A percentile compares a stretch with the other conserved stretches of the same genome.
Conservation (phyloP, 129 eudicot species). For the Silybum marianum region DNA sequence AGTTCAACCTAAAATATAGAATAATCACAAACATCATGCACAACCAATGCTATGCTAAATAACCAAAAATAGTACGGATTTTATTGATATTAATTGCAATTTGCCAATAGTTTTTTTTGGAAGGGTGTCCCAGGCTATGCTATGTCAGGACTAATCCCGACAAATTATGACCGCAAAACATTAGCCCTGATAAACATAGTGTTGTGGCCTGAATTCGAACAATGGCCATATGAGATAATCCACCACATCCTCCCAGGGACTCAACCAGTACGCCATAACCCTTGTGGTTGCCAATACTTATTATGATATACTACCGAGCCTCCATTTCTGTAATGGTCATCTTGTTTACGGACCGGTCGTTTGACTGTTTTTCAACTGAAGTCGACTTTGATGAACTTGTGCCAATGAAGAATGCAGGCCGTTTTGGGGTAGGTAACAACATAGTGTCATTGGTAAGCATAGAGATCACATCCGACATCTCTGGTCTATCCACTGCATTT, state of each 20-base stretch:
- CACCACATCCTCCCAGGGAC: no score
- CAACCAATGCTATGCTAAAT: neutral
- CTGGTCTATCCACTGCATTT: constrained; percentile 20
- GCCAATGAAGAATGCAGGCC: constrained; percentile 30
- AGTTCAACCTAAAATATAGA: neutral
- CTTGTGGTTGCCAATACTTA: neutral
- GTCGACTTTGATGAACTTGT: constrained; percentile 1
- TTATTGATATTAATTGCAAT: neutral
- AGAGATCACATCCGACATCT: constrained; percentile 26
- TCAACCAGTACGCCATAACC: no score
- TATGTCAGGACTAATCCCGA: no score
- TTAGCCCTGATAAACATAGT: no score
- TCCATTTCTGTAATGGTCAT: constrained; percentile 35
- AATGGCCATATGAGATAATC: no score
- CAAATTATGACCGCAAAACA: no score
- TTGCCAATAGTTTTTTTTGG: neutral
- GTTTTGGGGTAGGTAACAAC: constrained; percentile 28
- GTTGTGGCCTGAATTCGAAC: no score
- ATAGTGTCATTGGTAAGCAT: constrained; percentile 33
- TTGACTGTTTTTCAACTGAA: neutral
- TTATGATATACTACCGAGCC: constrained; percentile 5
- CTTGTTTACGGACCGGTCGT: constrained; percentile 13
- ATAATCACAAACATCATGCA: neutral
- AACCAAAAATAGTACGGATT: neutral
- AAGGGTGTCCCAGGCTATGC: no score